A percentile compares a stretch with the other conserved stretches of the same genome.
Evolutionary conservation across 148 eudicot species (phyloP).

Genomic region (Nepenthes gracilis): DNA sequence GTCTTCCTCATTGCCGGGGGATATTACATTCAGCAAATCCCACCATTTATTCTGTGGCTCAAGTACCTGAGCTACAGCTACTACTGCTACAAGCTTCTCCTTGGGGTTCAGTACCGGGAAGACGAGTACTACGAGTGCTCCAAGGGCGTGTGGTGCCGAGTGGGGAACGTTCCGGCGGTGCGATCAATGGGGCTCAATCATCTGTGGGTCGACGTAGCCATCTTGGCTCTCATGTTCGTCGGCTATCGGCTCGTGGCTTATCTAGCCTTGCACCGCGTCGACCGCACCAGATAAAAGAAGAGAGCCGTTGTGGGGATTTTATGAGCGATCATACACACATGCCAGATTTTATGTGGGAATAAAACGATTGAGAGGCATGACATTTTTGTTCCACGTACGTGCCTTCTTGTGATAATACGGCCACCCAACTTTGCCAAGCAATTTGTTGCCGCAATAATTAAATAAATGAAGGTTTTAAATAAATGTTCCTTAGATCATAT

Average conservation of each 20-base stretch:
- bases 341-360: too few relatives aligned
- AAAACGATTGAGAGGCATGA: too few relatives aligned
- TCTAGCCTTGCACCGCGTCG: constrained; percentile 62
- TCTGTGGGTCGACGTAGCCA: constrained; percentile 57
- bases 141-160: constrained; percentile 55
- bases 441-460: too few relatives aligned
- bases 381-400: too few relatives aligned
- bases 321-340: too few relatives aligned
- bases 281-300: too few relatives aligned
- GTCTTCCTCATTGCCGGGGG: constrained; percentile 95
- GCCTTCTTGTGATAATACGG: too few relatives aligned
- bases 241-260: constrained; percentile 83
- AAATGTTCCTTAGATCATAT: too few relatives aligned
- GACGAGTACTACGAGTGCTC: constrained; percentile 72
- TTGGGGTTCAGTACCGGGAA: constrained; percentile 78
- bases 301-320: neutral
- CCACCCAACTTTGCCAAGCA: too few relatives aligned
- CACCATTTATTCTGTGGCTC: constrained; percentile 87
- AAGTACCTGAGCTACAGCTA: constrained; percentile 97
- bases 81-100: constrained; percentile 82
- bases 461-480: too few relatives aligned
- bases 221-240: constrained; percentile 75
- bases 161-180: constrained; percentile 57
- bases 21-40: constrained; percentile 84
- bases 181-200: constrained; percentile 56